A percentile compares a stretch with the other conserved stretches of the same genome.
These are phyloP conservation scores for Candida mesenterica DNA, from an alignment of 1,139 yeast species.

Conservation along the genomic window DNA sequence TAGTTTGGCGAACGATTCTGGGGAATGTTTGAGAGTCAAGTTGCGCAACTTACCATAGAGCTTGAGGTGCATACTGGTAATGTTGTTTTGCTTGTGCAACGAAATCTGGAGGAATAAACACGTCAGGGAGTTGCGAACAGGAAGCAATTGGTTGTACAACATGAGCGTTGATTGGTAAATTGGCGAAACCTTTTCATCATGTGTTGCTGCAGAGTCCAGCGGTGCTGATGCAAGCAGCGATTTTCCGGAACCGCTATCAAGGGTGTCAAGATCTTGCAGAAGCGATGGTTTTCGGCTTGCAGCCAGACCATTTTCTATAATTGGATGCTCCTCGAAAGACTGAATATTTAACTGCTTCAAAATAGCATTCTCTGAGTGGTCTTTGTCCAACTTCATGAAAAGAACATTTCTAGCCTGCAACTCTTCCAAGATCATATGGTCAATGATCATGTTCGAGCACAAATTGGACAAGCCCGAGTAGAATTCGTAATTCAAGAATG, in stretches of 20 bases:
- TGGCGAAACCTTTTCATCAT: not conserved
- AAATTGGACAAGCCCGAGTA: constrained; percentile 49
- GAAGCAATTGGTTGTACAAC: constrained; percentile 35
- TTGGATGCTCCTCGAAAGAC: no score
- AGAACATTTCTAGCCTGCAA: constrained; percentile 42
- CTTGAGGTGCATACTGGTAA: constrained; percentile 27
- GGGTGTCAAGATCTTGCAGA: not conserved
- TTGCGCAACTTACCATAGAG: constrained; percentile 34
- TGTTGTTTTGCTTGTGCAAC: constrained; percentile 21
- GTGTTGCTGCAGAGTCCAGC: not conserved
- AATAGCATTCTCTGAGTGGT: constrained; percentile 3
- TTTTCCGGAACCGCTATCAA: not conserved
- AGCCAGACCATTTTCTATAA: not conserved
- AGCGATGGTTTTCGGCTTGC: constrained; percentile 23
- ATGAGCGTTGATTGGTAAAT: constrained; percentile 31
- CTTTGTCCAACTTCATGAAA: constrained; percentile 25
- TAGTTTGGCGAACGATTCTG: constrained; percentile 18
- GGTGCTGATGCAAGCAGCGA: constrained; percentile 7
- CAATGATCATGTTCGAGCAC: constrained; percentile 59
- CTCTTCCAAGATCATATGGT: constrained; percentile 64
- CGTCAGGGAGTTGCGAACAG: constrained; percentile 35
- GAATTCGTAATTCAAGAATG: constrained; percentile 42
- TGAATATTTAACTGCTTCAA: not conserved
- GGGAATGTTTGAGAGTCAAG: constrained; percentile 16
- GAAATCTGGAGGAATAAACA: constrained; percentile 34